These are phyloP conservation scores for Botryotinia calthae DNA, from an alignment of 2,329 filamentous ascomycete genomes.

Conservation along the genomic window DNA sequence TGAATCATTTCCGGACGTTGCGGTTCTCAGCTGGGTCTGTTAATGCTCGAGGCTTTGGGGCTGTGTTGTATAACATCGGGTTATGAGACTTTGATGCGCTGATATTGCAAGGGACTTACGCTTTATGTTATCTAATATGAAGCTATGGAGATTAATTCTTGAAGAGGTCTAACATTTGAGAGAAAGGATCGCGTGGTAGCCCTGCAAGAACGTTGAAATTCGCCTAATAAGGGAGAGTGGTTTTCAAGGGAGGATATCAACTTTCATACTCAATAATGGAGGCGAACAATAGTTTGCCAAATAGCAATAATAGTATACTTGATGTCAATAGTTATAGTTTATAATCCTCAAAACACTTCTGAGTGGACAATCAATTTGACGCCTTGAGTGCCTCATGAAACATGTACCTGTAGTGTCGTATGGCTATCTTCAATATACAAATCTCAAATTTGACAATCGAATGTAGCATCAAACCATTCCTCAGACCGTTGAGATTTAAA, in stretches of 20 bases:
- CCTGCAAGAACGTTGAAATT: background rate
- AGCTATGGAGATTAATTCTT: background rate
- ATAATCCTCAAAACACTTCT: background rate
- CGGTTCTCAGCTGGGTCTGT: background rate
- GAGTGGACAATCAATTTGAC: background rate
- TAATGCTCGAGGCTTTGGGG: background rate
- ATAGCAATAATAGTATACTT: background rate
- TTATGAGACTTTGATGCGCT: constrained; percentile 1
- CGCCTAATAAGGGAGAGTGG: background rate
- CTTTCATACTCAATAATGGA: background rate
- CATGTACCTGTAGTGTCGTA: background rate
- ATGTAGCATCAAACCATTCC: background rate
- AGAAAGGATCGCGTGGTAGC: background rate
- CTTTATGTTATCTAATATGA: background rate
- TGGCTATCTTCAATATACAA: background rate
- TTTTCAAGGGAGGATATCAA: background rate
- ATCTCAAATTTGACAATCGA: background rate
- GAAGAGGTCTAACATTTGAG: background rate
- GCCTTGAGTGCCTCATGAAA: background rate
- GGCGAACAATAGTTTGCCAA: background rate
- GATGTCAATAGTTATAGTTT: background rate
- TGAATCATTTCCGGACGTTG: background rate
- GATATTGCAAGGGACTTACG: background rate
- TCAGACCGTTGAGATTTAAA: background rate
- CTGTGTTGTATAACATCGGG: background rate